Conservation (phyloP, 2,329 filamentous ascomycete genomes). For the Fusarium setosum region DNA sequence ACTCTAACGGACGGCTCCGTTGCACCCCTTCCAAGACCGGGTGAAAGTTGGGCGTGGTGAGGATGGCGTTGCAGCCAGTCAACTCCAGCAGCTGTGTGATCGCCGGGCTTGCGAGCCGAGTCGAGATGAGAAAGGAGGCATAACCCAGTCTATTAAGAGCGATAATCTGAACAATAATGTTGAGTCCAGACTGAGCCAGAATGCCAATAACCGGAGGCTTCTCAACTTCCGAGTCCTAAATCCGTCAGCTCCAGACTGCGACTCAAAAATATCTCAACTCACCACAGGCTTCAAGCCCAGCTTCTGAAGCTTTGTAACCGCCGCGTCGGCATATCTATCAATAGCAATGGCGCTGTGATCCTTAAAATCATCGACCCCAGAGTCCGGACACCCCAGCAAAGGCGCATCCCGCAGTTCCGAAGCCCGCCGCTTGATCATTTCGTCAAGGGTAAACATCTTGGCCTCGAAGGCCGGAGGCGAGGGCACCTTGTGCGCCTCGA, state of each 20-base stretch:
- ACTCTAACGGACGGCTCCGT: constrained; percentile 10
- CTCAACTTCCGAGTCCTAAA: constrained; percentile 20
- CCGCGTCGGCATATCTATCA: constrained; percentile 37
- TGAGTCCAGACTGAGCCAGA: constrained; percentile 31
- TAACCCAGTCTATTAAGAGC: constrained; percentile 37
- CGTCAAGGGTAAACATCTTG: constrained; percentile 34
- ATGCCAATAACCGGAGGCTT: constrained; percentile 37
- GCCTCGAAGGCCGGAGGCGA: constrained; percentile 12
- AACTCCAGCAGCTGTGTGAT: constrained; percentile 29
- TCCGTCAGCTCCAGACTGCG: not conserved
- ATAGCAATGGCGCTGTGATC: constrained; percentile 35
- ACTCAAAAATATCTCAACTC: not conserved
- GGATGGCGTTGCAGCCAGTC: constrained; percentile 19
- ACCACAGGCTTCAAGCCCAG: constrained; percentile 31
- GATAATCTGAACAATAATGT: constrained; percentile 34
- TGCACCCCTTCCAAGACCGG: constrained; percentile 27
- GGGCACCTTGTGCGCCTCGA: constrained; percentile 15
- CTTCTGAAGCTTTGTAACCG: constrained; percentile 24
- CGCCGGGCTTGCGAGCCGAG: constrained; percentile 30
- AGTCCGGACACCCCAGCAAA: constrained; percentile 24
- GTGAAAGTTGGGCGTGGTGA: constrained; percentile 33
- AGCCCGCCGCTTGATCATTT: constrained; percentile 31
- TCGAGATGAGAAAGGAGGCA: constrained; percentile 36
- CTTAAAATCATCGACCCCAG: constrained; percentile 27
- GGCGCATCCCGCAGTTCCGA: constrained; percentile 20